Evolutionary conservation across 148 eudicot genomes (phyloP), one percentile per base, ranked within the genome.

Genomic region (Rhododendron kiyosumense): DNA sequence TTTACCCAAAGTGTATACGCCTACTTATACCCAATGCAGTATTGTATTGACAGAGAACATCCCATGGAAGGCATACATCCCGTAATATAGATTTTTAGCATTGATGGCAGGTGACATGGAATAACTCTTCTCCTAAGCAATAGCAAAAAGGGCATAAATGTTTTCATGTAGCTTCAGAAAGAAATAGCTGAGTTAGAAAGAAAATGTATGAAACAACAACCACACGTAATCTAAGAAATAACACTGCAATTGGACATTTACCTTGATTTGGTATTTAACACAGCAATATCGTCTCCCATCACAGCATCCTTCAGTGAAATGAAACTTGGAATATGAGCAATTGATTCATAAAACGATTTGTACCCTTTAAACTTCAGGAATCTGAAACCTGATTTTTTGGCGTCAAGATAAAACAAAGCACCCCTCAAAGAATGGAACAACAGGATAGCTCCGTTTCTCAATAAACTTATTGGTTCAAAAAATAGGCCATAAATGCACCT

Each of bases 401-500:
- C 1, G 45, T 41, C 0, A 0, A 61, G 81, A 84, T 75, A 79
- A 34, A 81, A 34, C 81, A 89, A 14, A 65, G 65, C 77, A 65
- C 36, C 28, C 11, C 12, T 32, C 18, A 34, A 0, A 79, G 30
- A 32, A 32, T 48, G 78, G 38, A 63, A 82, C 77, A 86, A 26
- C 43, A 89, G 3, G 43, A 89, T 22, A 49, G 77, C 86, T 48
- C 90, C 88, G 38, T 81, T 80, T 3, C 52, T 76, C 28, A 74
- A 45, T 65, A 46, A 69, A 38, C 65, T 78, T 61, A 84, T 32
- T 6, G 90, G 88, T 51, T 18, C 78, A 69, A 63, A 69, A 52
- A 38, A 76, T 65, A 1, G 1, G 7, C 82, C 82, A 30, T 17
- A 12, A n/a, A 61, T 49, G 24, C 54, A 59, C 15, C 67, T 65